Evolutionary conservation across 352 stramenopile genomes (phyloP).

Genomic region (Elongisporangium anandrum): DNA sequence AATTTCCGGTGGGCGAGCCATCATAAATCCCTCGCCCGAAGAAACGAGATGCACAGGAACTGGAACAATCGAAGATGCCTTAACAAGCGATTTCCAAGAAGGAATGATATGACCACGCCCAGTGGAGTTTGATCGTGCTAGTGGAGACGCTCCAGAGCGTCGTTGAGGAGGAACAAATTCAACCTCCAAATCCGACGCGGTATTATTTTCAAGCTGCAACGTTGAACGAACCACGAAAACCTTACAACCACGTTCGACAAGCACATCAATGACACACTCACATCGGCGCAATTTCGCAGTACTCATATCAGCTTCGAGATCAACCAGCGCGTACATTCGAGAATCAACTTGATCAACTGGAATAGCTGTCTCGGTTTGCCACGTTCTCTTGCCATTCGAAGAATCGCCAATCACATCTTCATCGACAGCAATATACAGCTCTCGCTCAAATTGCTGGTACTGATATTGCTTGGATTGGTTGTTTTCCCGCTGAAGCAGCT

Average conservation of each 20-base stretch:
- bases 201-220: constrained; percentile 80
- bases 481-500: constrained; percentile 1
- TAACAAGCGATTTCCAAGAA: constrained; percentile 67
- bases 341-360: constrained; percentile 82
- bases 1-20: constrained; percentile 66
- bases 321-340: constrained; percentile 74
- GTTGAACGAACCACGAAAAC: constrained; percentile 84
- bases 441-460: constrained; percentile 17
- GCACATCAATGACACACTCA: constrained; percentile 83
- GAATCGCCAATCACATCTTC: constrained; percentile 30
- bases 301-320: constrained; percentile 45
- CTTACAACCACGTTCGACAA: constrained; percentile 84
- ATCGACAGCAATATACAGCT: constrained; percentile 74
- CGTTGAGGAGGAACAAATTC: constrained; percentile 67
- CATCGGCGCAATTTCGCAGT: constrained; percentile 58
- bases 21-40: constrained; percentile 63
- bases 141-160: constrained; percentile 23
- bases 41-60: constrained; percentile 75
- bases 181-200: constrained; percentile 76
- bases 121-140: constrained; percentile 20
- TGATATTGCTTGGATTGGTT: background rate
- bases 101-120: constrained; percentile 36
- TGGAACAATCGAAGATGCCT: constrained; percentile 51
- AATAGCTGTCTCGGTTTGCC: constrained; percentile 75
- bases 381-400: constrained; percentile 32